Base-by-base conservation (phyloP, 257 asterid species). In the Solanum sejunctum region DNA sequence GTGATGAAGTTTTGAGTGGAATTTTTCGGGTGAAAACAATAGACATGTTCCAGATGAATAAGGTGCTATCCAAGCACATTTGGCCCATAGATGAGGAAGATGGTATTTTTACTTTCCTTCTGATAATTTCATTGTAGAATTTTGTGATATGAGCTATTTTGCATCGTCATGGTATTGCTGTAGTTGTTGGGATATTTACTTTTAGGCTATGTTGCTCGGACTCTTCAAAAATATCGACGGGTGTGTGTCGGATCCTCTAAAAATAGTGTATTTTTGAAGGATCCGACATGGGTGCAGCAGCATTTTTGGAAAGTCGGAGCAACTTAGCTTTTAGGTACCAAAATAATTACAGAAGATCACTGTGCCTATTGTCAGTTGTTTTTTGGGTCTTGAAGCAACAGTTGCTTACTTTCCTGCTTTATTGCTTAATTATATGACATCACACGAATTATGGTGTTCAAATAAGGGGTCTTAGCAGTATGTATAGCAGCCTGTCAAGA, bases 31-130 rank as follows among this genome's bases (percentile, higher is more conserved):
- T 84, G 26, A 88, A 87, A 54, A 80, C 88, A 8, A 84, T 91
- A 28, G 88, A 91, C 87, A 91, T 89, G 92, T 91, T 91, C 84
- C 85, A 85, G 84, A 91, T 91, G 93, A 87, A 88, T 55, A 86
- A 87, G 82, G 87, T 28, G 63, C 85, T 91, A 45, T 71, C 90
- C 43, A 87, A 91, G 85, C 92, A 91, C 84, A 85, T 88, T 49
- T 91, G 93, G 93, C 92, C 93, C 54, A 72, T 89, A 36, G 91
- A 88, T 54, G 82, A 36, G 21, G 80, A 82, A 51, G 84, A 66
- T 67, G 91, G 90, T 90, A 87, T 12, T 9, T 10, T 45, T 45
- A 23, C 73, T 61, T 36, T 9, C 26, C 16, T 82, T n/a, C 45
- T 77, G 49, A 23, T 6, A 17, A 26, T 52, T 26, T 77, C 82